Conservation (phyloP, 148 eudicot genomes). For the Fagopyrum tataricum region DNA sequence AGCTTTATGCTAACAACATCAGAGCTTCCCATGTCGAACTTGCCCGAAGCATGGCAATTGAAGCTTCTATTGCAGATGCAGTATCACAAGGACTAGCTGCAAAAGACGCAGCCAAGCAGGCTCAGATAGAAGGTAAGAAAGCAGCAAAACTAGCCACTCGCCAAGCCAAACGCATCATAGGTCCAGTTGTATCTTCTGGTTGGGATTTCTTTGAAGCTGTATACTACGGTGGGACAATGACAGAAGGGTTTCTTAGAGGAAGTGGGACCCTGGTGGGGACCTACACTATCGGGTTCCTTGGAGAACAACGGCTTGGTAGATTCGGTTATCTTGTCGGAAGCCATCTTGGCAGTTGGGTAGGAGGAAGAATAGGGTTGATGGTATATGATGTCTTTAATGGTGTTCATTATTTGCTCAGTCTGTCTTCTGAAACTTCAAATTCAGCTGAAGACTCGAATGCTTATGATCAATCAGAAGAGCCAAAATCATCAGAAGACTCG, state of each 20-base stretch:
- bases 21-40: constrained; percentile 59
- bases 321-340: constrained; percentile 82
- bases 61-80: constrained; percentile 42
- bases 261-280: constrained; percentile 71
- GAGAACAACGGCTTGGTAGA: constrained; percentile 71
- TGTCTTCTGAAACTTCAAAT: constrained; percentile 22
- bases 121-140: constrained; percentile 57
- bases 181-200: constrained; percentile 65
- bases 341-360: constrained; percentile 83
- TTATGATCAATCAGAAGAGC: constrained; percentile 2
- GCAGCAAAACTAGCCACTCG: constrained; percentile 68
- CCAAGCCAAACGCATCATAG: constrained; percentile 54
- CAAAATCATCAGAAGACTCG: constrained; percentile 3
- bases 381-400: constrained; percentile 69
- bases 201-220: constrained; percentile 92
- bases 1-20: constrained; percentile 56
- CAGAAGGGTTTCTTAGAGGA: constrained; percentile 71
- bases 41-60: constrained; percentile 48
- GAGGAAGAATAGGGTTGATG: constrained; percentile 82
- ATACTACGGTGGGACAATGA: constrained; percentile 59
- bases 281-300: constrained; percentile 48
- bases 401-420: constrained; percentile 38
- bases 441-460: background rate
- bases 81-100: constrained; percentile 46
- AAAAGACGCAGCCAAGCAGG: constrained; percentile 54